These are phyloP conservation scores for Erodium moschatum DNA, from an alignment of 441 rosid genomes.

Conservation along the genomic window DNA sequence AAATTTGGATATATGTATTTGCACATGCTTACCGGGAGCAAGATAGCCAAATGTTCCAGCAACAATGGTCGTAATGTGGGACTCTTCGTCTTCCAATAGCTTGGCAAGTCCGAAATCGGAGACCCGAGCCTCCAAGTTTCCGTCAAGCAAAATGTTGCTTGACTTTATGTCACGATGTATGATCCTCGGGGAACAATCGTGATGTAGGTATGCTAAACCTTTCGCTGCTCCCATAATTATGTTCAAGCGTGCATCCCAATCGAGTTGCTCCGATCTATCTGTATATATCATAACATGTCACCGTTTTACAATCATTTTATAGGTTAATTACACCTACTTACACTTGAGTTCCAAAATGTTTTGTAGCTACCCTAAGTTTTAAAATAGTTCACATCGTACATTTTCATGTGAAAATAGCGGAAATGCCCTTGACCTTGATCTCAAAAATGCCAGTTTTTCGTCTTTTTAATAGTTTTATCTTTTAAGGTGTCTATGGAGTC, in stretches of 20 bases:
- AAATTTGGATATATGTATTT: neutral
- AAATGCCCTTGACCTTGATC: no score
- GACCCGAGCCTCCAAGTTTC: constrained; percentile 92
- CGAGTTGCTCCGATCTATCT: constrained; percentile 82
- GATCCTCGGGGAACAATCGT: constrained; percentile 96
- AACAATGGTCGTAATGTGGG: constrained; percentile 95
- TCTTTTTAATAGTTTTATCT: no score
- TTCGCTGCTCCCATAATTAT: constrained; percentile 93
- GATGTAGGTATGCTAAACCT: constrained; percentile 93
- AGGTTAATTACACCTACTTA: no score
- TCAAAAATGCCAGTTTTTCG: no score
- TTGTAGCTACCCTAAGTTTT: no score
- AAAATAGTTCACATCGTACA: no score
- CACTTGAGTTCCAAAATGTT: no score
- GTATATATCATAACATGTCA: constrained; percentile 26
- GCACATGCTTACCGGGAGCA: constrained; percentile 69
- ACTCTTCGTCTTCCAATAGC: constrained; percentile 86
- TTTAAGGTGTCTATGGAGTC: no score
- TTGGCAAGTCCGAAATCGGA: constrained; percentile 98
- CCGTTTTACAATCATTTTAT: neutral
- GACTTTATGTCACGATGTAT: constrained; percentile 98
- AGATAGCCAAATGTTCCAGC: constrained; percentile 98
- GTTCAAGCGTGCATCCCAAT: constrained; percentile 92
- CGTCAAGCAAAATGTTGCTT: constrained; percentile 94
- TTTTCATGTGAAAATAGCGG: no score